A percentile compares a stretch with the other conserved stretches of the same genome.
Conservation (phyloP, 805 yeast species). For the Teunomyces tritomae region DNA sequence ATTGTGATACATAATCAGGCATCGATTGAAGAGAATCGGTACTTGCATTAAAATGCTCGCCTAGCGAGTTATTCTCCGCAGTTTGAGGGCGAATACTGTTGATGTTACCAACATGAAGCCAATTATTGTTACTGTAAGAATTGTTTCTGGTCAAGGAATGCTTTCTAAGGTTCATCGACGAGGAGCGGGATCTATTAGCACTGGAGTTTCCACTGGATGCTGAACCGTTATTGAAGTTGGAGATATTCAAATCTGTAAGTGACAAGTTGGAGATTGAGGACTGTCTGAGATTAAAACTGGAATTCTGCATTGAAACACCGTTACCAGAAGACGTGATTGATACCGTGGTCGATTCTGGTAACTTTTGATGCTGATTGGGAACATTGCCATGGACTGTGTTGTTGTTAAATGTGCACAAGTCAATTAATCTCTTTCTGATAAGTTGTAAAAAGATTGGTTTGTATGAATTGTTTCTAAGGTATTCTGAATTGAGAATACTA, state of each 20-base stretch:
- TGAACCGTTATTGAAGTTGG: conserved; percentile 21
- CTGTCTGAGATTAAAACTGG: conserved; percentile 23
- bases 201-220: conserved; percentile 11
- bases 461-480: conserved; percentile 26
- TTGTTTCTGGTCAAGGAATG: conserved; percentile 44
- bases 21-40: conserved; percentile 44
- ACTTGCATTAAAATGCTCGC: conserved; percentile 24
- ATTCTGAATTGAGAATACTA: conserved; percentile 29
- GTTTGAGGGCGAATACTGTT: conserved; percentile 27
- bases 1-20: conserved; percentile 44
- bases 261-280: conserved; percentile 41
- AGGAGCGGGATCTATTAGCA: conserved; percentile 31
- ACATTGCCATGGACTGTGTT: background rate
- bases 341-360: conserved; percentile 26
- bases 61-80: conserved; percentile 1
- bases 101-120: conserved; percentile 46
- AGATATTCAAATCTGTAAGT: conserved; percentile 38
- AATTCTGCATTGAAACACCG: conserved; percentile 10
- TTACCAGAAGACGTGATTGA: conserved; percentile 14
- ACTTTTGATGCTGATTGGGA: conserved; percentile 3
- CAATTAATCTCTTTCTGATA: conserved; percentile 40
- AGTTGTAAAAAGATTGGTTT: conserved; percentile 42
- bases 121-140: conserved; percentile 32
- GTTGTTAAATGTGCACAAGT: conserved; percentile 31
- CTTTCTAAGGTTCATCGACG: conserved; percentile 38